These are phyloP conservation scores for Ajuga chamaepitys DNA, from an alignment of 257 asterid species.

Conservation along the genomic window DNA sequence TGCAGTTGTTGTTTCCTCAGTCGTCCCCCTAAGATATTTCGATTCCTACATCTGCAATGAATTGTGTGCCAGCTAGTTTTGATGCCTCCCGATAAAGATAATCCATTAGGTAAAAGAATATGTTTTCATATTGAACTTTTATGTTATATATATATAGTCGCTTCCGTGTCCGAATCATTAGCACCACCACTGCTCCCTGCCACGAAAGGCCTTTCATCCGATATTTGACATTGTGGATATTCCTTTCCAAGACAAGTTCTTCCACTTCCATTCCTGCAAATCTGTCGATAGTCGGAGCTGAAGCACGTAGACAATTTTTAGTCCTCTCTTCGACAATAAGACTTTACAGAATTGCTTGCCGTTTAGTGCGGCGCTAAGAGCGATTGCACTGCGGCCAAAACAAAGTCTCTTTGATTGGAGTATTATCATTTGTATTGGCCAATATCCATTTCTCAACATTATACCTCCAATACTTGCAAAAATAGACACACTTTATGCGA, in stretches of 20 bases:
- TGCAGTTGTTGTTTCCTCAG: not conserved
- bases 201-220: not conserved
- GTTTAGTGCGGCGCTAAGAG: no score
- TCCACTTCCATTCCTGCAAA: not conserved
- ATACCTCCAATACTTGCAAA: not conserved
- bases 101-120: not conserved
- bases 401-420: no score
- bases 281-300: not conserved
- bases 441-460: not conserved
- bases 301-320: not conserved
- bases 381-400: no score
- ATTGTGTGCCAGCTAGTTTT: not conserved
- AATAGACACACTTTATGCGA: not conserved
- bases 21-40: not conserved
- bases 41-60: not conserved
- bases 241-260: not conserved
- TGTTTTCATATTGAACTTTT: not conserved
- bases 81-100: not conserved
- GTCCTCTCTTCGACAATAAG: not conserved
- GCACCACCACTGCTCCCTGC: not conserved
- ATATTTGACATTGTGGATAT: not conserved
- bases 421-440: not conserved
- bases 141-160: no score
- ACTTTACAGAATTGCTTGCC: no score
- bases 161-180: not conserved